Evolutionary conservation across 257 asterid species (phyloP), one percentile per base, ranked within the genome.

Genomic region (Prunella vulgaris): DNA sequence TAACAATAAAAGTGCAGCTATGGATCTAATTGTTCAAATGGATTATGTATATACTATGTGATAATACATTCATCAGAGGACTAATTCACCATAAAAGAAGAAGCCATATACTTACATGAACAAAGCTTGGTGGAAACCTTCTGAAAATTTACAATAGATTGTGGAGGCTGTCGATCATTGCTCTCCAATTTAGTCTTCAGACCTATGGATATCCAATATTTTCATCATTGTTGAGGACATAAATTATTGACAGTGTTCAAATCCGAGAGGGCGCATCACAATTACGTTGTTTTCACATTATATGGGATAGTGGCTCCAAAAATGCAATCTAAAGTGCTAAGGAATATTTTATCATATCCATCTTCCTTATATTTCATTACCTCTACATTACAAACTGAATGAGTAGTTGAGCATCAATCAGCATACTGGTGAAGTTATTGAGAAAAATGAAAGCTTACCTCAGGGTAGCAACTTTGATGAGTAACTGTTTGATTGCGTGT

Each of bases 401-500:
- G 42, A n/a, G n/a, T n/a, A n/a, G n/a, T n/a, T n/a, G n/a, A 32
- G 17, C 37, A 33, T 56, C 27, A 13, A 42, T 60, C 63, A 61
- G 40, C 56, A 64, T 1, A 5, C 7, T 27, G 59, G 54, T 24
- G n/a, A 46, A 28, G 64, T 22, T 14, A n/a, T 33, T n/a, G 32
- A 30, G 53, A 64, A 27, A n/a, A 64, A 56, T 62, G 30, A 49
- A 80, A 17, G 58, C 68, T 65, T 72, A 81, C 88, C 84, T 68
- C 70, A 21, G 84, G 88, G 68, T 74, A 74, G 82, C 88, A 84
- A 42, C 48, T 81, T 46, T 77, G 84, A 60, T 38, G 84, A 65
- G 79, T 25, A 30, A 84, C 62, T 59, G 88, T 76, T 64, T 76
- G 81, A 64, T 74, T 84, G 74, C 73, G 77, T 15, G 86, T 78